A percentile compares a stretch with the other conserved stretches of the same genome.
These are phyloP conservation scores for Rhizopus stolonifer DNA, from an alignment of 371 early-diverging fungal species.

Conservation along the genomic window DNA sequence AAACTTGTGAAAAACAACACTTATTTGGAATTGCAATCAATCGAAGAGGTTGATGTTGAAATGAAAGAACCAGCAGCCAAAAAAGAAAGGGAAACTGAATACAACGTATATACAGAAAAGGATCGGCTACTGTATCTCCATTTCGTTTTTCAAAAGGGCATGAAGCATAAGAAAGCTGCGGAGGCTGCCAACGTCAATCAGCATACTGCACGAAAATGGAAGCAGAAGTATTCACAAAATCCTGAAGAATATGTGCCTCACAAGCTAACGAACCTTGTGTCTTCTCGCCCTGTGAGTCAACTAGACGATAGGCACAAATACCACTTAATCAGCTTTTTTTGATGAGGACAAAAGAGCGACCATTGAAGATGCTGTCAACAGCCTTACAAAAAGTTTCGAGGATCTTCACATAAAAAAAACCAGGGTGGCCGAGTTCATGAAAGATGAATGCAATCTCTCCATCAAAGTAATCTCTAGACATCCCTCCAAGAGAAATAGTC, in stretches of 20 bases:
- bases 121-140: constrained; percentile 6
- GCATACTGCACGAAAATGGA: neutral
- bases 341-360: too few relatives aligned
- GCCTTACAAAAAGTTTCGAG: too few relatives aligned
- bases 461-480: too few relatives aligned
- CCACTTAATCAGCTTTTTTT: neutral
- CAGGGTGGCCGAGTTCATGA: too few relatives aligned
- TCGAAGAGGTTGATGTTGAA: constrained; percentile 5
- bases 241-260: constrained; percentile 2
- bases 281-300: neutral
- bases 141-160: constrained; percentile 2
- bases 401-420: too few relatives aligned
- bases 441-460: too few relatives aligned
- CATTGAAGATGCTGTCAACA: too few relatives aligned
- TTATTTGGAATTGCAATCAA: constrained; percentile 6
- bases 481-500: too few relatives aligned
- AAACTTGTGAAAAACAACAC: constrained; percentile 12
- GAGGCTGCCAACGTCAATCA: neutral
- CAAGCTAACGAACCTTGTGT: neutral
- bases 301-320: constrained; percentile 2
- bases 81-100: constrained; percentile 4
- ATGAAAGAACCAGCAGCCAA: constrained; percentile 1
- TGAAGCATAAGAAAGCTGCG: neutral
- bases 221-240: too few relatives aligned
- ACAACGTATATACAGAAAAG: constrained; percentile 7